phyloP scores from a whole-genome alignment of 352 stramenopile species.

The Globisporangium yorkense region DNA sequence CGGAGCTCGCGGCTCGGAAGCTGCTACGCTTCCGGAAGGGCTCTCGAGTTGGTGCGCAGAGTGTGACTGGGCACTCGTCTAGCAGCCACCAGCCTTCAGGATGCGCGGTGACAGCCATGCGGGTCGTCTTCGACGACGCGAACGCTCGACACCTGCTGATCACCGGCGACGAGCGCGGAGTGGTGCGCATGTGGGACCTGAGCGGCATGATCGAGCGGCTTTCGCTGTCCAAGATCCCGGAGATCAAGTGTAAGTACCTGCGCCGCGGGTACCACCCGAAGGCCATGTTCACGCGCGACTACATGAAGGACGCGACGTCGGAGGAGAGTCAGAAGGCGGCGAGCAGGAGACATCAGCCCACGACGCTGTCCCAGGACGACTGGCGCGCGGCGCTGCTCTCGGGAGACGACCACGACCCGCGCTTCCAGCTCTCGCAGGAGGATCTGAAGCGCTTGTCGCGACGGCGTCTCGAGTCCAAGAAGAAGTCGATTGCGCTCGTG shows the following conservation, averaged over 20 bases:
- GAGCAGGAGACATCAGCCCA: constrained; percentile 17
- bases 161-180: constrained; percentile 46
- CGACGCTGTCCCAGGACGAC: constrained; percentile 17
- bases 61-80: not conserved
- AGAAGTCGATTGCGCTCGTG: constrained; percentile 10
- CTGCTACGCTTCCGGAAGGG: constrained; percentile 17
- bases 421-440: constrained; percentile 29
- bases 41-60: not conserved
- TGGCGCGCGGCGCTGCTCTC: constrained; percentile 31
- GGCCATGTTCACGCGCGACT: constrained; percentile 54
- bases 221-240: constrained; percentile 45
- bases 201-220: constrained; percentile 42
- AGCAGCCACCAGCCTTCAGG: not conserved
- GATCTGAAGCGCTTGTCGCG: constrained; percentile 37
- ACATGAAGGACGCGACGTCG: constrained; percentile 27
- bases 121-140: constrained; percentile 46
- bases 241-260: constrained; percentile 56
- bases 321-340: not conserved
- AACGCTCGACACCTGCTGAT: constrained; percentile 43
- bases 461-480: constrained; percentile 24
- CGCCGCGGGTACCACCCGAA: constrained; percentile 56
- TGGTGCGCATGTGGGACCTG: constrained; percentile 47
- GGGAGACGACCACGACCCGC: constrained; percentile 23
- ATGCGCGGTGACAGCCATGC: constrained; percentile 40
- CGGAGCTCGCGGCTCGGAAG: constrained; percentile 30